phyloP scores from a whole-genome alignment of 805 yeast species.

The Pichia deserticola region DNA sequence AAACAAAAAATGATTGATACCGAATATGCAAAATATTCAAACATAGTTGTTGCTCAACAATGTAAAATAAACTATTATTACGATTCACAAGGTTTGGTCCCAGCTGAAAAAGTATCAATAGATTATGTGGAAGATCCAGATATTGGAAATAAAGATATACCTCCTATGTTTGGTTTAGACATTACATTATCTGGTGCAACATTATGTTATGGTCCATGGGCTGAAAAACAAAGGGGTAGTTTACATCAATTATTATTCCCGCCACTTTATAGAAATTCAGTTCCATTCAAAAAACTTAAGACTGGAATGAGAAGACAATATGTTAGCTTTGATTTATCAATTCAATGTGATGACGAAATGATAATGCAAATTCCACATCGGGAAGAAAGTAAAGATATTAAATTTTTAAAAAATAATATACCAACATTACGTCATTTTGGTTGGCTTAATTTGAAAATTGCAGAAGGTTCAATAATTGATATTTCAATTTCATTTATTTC shows the following conservation, averaged over 20 bases:
- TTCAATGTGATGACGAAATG: slow-evolving; percentile 57
- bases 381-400: slow-evolving; percentile 69
- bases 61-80: slow-evolving; percentile 53
- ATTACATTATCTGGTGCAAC: slow-evolving; percentile 53
- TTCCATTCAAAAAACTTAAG: slow-evolving; percentile 28
- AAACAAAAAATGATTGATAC: slow-evolving; percentile 34
- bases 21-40: slow-evolving; percentile 80
- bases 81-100: slow-evolving; percentile 66
- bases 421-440: slow-evolving; percentile 62
- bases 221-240: slow-evolving; percentile 72
- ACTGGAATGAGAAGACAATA: slow-evolving; percentile 51
- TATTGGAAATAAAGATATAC: slow-evolving; percentile 48
- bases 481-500: slow-evolving; percentile 47
- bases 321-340: slow-evolving; percentile 46
- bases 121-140: slow-evolving; percentile 39
- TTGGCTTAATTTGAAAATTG: slow-evolving; percentile 75
- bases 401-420: slow-evolving; percentile 8
- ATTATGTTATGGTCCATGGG: slow-evolving; percentile 91
- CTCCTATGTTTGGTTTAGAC: slow-evolving; percentile 58
- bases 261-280: slow-evolving; percentile 47
- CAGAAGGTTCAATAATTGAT: slow-evolving; percentile 43
- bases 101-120: slow-evolving; percentile 27
- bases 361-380: slow-evolving; percentile 73
- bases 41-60: slow-evolving; percentile 53
- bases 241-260: slow-evolving; percentile 68